Evolutionary conservation across 768 basidiomycete species (phyloP), one percentile per base, ranked within the genome.

Genomic region (Mycena sanguinolenta): DNA sequence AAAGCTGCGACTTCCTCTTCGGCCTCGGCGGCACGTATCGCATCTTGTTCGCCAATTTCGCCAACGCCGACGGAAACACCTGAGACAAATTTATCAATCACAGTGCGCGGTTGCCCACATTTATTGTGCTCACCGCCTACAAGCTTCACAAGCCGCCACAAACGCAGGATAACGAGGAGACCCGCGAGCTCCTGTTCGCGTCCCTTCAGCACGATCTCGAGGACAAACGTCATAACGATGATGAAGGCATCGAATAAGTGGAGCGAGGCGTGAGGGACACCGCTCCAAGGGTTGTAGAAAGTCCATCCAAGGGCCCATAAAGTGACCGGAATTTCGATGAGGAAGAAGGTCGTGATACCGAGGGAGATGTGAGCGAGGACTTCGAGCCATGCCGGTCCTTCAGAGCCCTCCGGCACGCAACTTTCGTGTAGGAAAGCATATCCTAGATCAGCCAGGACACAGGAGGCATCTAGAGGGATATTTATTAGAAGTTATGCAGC

Each of bases 91-190:
- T n/a, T 27, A 30, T 62, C n/a, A 12, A 58, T 42, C 30, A 10
- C 3, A 4, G 7, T n/a, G n/a, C 13, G 4, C 25, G 34, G 19
- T 52, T 55, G 23, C n/a, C 7, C 13, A 55, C 17, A 38, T 12
- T 54, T 28, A 14, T n/a, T n/a, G n/a, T 38, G n/a, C 76, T 73
- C 52, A 87, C 84, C 82, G 79, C 83, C 82, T 38, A 94, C 90
- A 16, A 95, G 83, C 76, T 95, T 94, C 28, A 95, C 87, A 36
- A 95, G 82, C 28, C 94, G 86, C 94, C 95, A 95, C 17, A 95
- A 78, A 79, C 94, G 94, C 32, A 95, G 82, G 23, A 92, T 81
- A 49, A 95, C 85, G 38, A 95, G 86, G 28, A 95, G 80, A 8
- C 85, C 87, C 1, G 90, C 91, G 25, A 95, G 84, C 75, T 95